phyloP scores from a whole-genome alignment of 2,329 filamentous ascomycete genomes.

The Cytospora chrysosperma region DNA sequence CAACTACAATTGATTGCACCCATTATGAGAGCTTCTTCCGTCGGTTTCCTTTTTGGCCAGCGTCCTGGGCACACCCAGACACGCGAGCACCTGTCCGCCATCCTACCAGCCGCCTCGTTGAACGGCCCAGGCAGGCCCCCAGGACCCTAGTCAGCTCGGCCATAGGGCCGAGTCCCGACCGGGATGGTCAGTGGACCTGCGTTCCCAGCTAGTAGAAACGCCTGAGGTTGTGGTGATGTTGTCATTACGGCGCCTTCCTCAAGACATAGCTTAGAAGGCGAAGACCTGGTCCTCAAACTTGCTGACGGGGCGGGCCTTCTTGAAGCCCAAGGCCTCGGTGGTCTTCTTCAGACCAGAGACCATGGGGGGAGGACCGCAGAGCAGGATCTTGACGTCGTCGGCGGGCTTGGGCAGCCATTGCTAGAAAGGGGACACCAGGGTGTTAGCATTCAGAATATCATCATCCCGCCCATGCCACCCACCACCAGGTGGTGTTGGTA shows the following conservation, averaged over 20 bases:
- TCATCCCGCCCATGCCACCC: neutral
- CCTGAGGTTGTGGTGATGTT: neutral
- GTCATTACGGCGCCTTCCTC: neutral
- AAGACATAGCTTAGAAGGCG: slow-evolving; percentile 66
- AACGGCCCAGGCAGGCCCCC: neutral
- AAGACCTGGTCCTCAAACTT: slow-evolving; percentile 98
- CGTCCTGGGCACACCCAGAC: neutral
- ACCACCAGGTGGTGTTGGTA: neutral
- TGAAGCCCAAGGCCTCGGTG: slow-evolving; percentile 81
- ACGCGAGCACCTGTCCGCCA: neutral
- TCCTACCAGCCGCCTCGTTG: neutral
- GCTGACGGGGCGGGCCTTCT: slow-evolving; percentile 91
- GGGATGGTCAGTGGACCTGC: neutral
- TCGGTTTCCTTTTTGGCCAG: neutral
- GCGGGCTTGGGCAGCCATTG: slow-evolving; percentile 80
- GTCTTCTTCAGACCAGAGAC: slow-evolving; percentile 96
- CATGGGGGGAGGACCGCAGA: slow-evolving; percentile 97
- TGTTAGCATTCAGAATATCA: neutral
- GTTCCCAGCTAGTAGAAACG: neutral
- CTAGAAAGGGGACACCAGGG: slow-evolving; percentile 39
- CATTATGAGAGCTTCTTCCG: neutral
- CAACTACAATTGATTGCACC: neutral
- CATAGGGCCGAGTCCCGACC: neutral
- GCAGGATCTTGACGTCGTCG: slow-evolving; percentile 84
- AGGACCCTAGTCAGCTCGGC: neutral